Conservation (phyloP, 495 filamentous ascomycete genomes). For the Entonaema liquescens region DNA sequence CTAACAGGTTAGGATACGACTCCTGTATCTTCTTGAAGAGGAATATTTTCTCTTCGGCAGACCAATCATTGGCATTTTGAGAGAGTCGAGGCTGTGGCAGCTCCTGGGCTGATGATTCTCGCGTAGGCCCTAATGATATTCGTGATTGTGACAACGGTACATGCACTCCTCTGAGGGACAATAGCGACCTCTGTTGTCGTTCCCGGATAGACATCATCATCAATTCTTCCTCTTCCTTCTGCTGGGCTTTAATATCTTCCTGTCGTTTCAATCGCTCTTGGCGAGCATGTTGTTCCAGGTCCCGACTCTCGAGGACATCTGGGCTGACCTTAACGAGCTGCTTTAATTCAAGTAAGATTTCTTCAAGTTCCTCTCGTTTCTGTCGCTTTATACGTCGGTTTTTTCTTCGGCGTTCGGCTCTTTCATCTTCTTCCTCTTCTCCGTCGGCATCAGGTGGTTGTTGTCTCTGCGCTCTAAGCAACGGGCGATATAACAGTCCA, state of each 20-base stretch:
- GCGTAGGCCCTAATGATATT: slow-evolving; percentile 7
- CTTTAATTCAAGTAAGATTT: slow-evolving; percentile 17
- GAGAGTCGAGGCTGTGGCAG: background rate
- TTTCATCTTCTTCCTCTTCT: background rate
- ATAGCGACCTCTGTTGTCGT: slow-evolving; percentile 32
- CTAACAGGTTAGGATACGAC: slow-evolving; percentile 35
- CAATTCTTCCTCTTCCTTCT: slow-evolving; percentile 19
- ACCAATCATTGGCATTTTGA: slow-evolving; percentile 28
- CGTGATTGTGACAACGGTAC: slow-evolving; percentile 25
- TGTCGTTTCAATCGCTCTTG: slow-evolving; percentile 19
- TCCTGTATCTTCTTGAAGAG: slow-evolving; percentile 43
- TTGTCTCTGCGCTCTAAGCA: slow-evolving; percentile 17
- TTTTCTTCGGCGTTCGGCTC: background rate
- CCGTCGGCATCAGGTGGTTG: background rate
- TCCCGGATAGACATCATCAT: slow-evolving; percentile 20
- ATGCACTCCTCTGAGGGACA: slow-evolving; percentile 31
- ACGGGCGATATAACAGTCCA: slow-evolving; percentile 25
- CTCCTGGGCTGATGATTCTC: slow-evolving; percentile 7
- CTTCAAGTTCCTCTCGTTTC: slow-evolving; percentile 33
- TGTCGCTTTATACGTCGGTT: background rate
- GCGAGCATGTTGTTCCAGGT: slow-evolving; percentile 1
- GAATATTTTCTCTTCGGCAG: slow-evolving; percentile 34
- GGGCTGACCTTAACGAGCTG: slow-evolving; percentile 10
- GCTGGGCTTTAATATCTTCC: slow-evolving; percentile 18
- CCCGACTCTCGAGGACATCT: slow-evolving; percentile 13